Evolutionary conservation across 192 early-diverging fungal species (phyloP), one percentile per base, ranked within the genome.

Genomic region (Phycomyces blakesleeanus): DNA sequence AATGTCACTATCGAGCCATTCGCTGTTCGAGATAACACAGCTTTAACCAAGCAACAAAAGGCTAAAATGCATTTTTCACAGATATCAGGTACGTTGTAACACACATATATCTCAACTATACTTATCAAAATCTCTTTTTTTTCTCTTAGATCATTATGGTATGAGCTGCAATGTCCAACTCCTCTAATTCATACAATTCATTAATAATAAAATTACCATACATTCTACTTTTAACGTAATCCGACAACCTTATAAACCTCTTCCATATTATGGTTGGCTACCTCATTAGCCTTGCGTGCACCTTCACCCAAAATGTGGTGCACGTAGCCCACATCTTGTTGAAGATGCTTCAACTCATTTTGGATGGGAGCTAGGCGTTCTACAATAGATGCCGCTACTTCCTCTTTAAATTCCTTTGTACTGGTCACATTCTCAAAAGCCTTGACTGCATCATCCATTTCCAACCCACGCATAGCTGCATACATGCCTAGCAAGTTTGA

Each of bases 401-500:
- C 74, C n/a, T 89, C 80, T 75, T 97, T 95, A 37, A 97, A 87
- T 44, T 61, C 71, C 60, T 86, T 80, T 39, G 68, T 84, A 62
- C 85, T 83, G 27, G 57, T 75, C 16, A 76, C 41, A 6, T 72
- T 44, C 5, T 57, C 70, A 57, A 83, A 80, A 51, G 82, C 72
- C 24, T 76, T 53, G 0, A 76, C 76, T 7, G 87, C 81, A 29
- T 79, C 75, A 7, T 82, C 81, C 10, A 78, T 25, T n/a, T 61
- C 38, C 63, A 67, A 51, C 10, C 72, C 64, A 2, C 72, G 68
- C 47, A 80, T 61, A 1, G 83, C 84, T 10, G 87, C 80, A 61
- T 91, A 89, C 40, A 97, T 93, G n/a, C 76, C 60, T 3, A 97
- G 39, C 66, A 97, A 59, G 63, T 95, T 97, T 27, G 87, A 81